Evolutionary conservation across 2,329 filamentous ascomycete species (phyloP).

Genomic region (Fulvia fulva): DNA sequence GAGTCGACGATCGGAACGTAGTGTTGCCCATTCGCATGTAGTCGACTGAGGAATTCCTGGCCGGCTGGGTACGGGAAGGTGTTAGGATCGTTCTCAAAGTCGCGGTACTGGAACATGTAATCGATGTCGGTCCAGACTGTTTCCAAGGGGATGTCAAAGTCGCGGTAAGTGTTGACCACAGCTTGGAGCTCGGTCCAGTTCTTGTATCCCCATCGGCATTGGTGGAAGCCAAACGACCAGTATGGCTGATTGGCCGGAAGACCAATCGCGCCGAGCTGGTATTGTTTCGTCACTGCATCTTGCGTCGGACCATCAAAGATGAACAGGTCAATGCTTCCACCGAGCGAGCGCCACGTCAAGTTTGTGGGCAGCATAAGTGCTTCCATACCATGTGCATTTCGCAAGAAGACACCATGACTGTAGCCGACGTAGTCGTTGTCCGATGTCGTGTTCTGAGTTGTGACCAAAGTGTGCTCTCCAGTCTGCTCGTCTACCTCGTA

Average conservation of each 20-base stretch:
- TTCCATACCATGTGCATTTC: constrained; percentile 75
- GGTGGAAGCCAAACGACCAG: constrained; percentile 76
- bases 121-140: constrained; percentile 48
- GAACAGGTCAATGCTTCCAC: constrained; percentile 74
- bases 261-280: constrained; percentile 63
- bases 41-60: constrained; percentile 48
- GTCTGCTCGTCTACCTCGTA: constrained; percentile 53
- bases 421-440: constrained; percentile 58
- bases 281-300: constrained; percentile 64
- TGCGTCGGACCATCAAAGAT: constrained; percentile 72
- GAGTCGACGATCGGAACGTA: constrained; percentile 60
- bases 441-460: constrained; percentile 50
- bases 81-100: constrained; percentile 55
- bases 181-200: constrained; percentile 66
- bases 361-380: constrained; percentile 60
- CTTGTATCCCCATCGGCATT: constrained; percentile 77
- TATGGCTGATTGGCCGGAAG: constrained; percentile 77
- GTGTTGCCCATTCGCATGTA: constrained; percentile 54
- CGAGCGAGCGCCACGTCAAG: constrained; percentile 70
- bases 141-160: constrained; percentile 56
- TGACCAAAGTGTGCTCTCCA: constrained; percentile 49
- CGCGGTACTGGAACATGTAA: constrained; percentile 58
- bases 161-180: constrained; percentile 51
- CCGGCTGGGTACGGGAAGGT: constrained; percentile 50
- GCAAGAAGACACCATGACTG: constrained; percentile 72